Evolutionary conservation across 305 asterid species (phyloP).

Genomic region (Lippia alba): DNA sequence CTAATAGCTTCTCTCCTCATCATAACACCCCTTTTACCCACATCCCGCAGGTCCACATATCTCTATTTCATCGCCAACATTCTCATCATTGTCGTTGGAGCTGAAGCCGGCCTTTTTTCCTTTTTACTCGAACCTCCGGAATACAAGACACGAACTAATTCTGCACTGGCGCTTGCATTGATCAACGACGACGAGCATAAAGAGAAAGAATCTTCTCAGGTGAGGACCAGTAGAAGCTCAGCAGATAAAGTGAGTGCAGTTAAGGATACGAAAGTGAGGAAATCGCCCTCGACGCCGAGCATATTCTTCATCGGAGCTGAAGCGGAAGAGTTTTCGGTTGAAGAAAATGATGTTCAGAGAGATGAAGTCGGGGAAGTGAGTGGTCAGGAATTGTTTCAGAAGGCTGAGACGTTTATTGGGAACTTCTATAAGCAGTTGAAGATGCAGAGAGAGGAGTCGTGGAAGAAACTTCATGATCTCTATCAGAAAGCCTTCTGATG

Average conservation of each 20-base stretch:
- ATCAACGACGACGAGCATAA: background rate
- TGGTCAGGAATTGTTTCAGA: constrained; percentile 51
- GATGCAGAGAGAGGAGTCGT: constrained; percentile 73
- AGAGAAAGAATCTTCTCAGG: constrained; percentile 30
- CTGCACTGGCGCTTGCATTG: background rate
- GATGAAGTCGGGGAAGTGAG: constrained; percentile 23
- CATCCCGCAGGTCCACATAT: constrained; percentile 45
- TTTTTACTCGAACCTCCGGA: constrained; percentile 39
- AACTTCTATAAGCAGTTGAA: constrained; percentile 68
- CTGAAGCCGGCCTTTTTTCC: constrained; percentile 74
- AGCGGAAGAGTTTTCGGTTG: background rate
- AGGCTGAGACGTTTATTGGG: constrained; percentile 73
- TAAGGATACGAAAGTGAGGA: constrained; percentile 14
- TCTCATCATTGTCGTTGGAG: constrained; percentile 61
- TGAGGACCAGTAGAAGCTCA: constrained; percentile 25
- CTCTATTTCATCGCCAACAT: constrained; percentile 63
- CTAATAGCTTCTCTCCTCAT: constrained; percentile 26
- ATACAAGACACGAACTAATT: background rate
- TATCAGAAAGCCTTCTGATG: constrained; percentile 41
- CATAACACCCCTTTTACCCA: constrained; percentile 27
- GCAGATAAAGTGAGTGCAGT: background rate
- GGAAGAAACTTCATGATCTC: constrained; percentile 48
- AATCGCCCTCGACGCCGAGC: constrained; percentile 45
- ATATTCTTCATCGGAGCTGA: constrained; percentile 50
- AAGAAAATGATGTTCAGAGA: background rate